Conservation (phyloP, 2,329 filamentous ascomycete genomes). For the Byssochlamys sp. region DNA sequence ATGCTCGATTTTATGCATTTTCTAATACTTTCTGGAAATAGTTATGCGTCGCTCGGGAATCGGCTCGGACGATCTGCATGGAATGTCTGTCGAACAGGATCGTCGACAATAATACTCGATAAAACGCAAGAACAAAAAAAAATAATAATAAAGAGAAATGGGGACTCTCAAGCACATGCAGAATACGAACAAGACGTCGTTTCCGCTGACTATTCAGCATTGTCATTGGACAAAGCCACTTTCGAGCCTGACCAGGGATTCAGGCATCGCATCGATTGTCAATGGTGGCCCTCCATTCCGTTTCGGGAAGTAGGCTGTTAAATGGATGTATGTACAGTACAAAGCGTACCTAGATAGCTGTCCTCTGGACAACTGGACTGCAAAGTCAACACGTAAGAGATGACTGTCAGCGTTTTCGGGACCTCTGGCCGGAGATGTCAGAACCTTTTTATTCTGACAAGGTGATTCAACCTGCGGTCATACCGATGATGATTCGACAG, state of each 20-base stretch:
- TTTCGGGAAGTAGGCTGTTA: too few species aligned
- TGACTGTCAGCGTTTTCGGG: not conserved
- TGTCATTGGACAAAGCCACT: not conserved
- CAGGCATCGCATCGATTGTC: not conserved
- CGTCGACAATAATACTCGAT: not conserved
- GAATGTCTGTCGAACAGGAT: not conserved
- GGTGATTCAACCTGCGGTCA: not conserved
- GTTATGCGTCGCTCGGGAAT: not conserved
- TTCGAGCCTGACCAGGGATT: not conserved
- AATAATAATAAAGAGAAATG: not conserved
- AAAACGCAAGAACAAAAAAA: not conserved
- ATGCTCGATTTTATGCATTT: not conserved
- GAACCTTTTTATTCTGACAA: not conserved
- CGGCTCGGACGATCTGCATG: not conserved
- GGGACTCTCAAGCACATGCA: not conserved
- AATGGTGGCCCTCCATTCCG: too few species aligned
- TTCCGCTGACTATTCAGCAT: not conserved
- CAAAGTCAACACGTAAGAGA: not conserved
- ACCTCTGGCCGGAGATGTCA: not conserved
- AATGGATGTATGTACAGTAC: too few species aligned
- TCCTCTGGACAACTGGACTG: not conserved
- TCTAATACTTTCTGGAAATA: not conserved
- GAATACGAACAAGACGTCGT: not conserved
- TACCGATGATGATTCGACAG: not conserved
- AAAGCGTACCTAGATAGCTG: too few species aligned